phyloP scores from a whole-genome alignment of 441 rosid genomes.

The Breynia disticha region DNA sequence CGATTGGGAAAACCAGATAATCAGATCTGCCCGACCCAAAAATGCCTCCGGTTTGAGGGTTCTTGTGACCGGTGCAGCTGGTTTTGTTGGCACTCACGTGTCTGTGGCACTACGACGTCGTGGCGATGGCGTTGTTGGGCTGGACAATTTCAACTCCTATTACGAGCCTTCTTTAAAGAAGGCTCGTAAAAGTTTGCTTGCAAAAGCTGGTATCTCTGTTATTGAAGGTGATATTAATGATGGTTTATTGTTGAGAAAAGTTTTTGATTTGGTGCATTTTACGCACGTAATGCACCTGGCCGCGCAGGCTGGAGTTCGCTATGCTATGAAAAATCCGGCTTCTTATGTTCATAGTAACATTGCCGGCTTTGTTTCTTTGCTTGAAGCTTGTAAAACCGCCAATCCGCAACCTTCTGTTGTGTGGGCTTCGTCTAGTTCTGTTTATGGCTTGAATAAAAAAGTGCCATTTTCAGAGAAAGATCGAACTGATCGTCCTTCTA shows the following conservation, averaged over 20 bases:
- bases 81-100: conserved; percentile 33
- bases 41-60: conserved; percentile 15
- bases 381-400: conserved; percentile 26
- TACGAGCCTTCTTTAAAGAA: conserved; percentile 25
- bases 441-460: conserved; percentile 31
- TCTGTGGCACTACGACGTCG: conserved; percentile 20
- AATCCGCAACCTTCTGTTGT: conserved; percentile 33
- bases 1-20: conserved; percentile 18
- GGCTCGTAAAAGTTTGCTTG: conserved; percentile 20
- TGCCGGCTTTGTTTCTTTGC: conserved; percentile 27
- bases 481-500: conserved; percentile 31
- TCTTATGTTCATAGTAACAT: conserved; percentile 30
- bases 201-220: conserved; percentile 15
- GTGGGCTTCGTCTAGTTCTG: conserved; percentile 40
- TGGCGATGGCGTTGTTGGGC: conserved; percentile 32
- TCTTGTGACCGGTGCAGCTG: conserved; percentile 33
- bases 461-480: conserved; percentile 30
- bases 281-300: conserved; percentile 38
- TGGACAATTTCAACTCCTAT: conserved; percentile 31
- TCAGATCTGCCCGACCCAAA: conserved; percentile 19
- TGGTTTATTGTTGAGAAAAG: conserved; percentile 14
- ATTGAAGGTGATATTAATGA: conserved; percentile 30
- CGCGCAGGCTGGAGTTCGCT: conserved; percentile 32
- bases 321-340: conserved; percentile 27
- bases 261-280: conserved; percentile 23